Evolutionary conservation across 1,139 yeast species (phyloP).

Genomic region (Scheffersomyces illinoinensis): DNA sequence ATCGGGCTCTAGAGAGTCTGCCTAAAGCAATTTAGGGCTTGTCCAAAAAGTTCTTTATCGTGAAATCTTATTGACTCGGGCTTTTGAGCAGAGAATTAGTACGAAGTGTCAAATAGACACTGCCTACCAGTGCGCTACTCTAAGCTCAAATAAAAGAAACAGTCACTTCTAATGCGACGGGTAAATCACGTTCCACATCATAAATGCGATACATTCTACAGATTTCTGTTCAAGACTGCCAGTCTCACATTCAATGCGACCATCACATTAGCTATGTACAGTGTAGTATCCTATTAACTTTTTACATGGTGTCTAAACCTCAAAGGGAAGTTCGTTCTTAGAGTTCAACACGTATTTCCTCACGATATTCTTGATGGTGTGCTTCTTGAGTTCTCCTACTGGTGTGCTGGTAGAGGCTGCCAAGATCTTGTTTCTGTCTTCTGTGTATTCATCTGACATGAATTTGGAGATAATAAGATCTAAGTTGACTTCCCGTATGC

Average conservation of each 20-base stretch:
- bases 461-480: conserved; percentile 35
- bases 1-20: neutral
- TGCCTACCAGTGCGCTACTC: too few species aligned
- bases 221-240: neutral
- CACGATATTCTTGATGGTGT: conserved; percentile 53
- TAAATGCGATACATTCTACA: neutral
- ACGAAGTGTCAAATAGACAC: too few species aligned
- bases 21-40: neutral
- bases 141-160: too few species aligned
- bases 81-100: too few species aligned
- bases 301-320: conserved; percentile 4
- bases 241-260: neutral
- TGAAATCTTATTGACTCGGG: too few species aligned
- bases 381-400: conserved; percentile 35
- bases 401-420: conserved; percentile 21
- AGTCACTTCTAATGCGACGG: too few species aligned
- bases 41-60: too few species aligned
- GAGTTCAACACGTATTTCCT: conserved; percentile 49
- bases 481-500: conserved; percentile 26
- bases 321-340: conserved; percentile 37
- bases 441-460: conserved; percentile 30
- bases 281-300: neutral
- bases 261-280: neutral
- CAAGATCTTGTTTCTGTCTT: conserved; percentile 29
- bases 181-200: too few species aligned